These are phyloP conservation scores for Aspergillus bombycis DNA, from an alignment of 2,329 filamentous ascomycete genomes.

Conservation along the genomic window DNA sequence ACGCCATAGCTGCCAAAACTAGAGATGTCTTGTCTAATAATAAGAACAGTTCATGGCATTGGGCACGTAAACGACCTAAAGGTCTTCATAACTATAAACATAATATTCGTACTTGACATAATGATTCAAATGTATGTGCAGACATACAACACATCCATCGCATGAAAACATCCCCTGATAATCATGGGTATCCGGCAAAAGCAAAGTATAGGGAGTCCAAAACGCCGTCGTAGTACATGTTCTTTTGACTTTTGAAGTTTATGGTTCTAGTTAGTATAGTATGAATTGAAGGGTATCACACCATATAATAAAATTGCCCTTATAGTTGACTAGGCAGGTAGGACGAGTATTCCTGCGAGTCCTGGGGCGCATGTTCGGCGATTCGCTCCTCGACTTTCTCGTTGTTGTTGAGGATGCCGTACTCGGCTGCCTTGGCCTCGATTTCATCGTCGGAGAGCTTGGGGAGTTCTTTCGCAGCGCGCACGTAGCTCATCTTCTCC, in stretches of 20 bases:
- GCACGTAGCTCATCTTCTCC: constrained; percentile 17
- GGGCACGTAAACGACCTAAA: background rate
- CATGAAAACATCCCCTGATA: background rate
- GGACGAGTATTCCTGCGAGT: constrained; percentile 10
- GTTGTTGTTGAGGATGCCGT: constrained; percentile 6
- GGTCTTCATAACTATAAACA: background rate
- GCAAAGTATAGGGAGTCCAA: background rate
- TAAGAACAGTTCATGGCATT: too few relatives aligned
- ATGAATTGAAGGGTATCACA: background rate
- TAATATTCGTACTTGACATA: too few relatives aligned
- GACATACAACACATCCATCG: background rate
- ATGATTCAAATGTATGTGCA: background rate
- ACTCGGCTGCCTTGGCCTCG: constrained; percentile 15
- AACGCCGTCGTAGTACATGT: background rate
- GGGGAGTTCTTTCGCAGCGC: constrained; percentile 13
- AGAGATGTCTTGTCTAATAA: too few relatives aligned
- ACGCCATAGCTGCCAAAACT: too few relatives aligned
- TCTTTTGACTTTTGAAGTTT: background rate
- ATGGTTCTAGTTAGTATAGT: background rate
- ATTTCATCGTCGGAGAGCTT: constrained; percentile 15
- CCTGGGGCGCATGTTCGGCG: constrained; percentile 6
- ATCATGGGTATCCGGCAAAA: background rate
- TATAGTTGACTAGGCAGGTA: constrained; percentile 13
- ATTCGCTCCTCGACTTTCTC: constrained; percentile 16
- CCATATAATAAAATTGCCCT: background rate